Evolutionary conservation across 1,284 basidiomycete species (phyloP).

Genomic region (Rhodotorula sp.): DNA sequence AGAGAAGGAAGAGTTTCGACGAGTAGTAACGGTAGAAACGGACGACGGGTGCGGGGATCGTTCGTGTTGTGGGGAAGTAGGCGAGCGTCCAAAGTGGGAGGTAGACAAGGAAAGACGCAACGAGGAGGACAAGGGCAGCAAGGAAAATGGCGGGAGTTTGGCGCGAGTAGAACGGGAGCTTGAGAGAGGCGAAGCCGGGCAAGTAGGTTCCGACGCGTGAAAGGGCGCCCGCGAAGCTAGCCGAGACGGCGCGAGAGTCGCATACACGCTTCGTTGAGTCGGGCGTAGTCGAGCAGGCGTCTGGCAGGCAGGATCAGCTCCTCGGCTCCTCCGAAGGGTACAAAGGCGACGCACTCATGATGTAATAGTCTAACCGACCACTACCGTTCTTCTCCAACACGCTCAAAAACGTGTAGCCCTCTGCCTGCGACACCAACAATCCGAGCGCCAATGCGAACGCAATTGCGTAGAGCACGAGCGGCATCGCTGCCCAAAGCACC

Average conservation of each 20-base stretch:
- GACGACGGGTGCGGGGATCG: slow-evolving; percentile 4
- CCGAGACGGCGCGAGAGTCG: neutral
- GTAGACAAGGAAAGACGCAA: slow-evolving; percentile 28
- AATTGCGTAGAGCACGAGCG: slow-evolving; percentile 13
- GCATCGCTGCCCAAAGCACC: slow-evolving; percentile 22
- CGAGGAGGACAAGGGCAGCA: slow-evolving; percentile 16
- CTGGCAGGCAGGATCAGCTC: slow-evolving; percentile 4
- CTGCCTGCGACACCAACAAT: neutral
- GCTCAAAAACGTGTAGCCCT: slow-evolving; percentile 2
- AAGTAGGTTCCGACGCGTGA: slow-evolving; percentile 12
- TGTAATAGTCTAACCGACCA: slow-evolving; percentile 14
- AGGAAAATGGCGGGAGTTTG: slow-evolving; percentile 33
- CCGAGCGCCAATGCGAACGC: slow-evolving; percentile 2
- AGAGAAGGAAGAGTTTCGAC: slow-evolving; percentile 7
- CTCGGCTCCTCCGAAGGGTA: too few species aligned
- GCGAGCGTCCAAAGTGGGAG: slow-evolving; percentile 35
- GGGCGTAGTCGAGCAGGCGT: slow-evolving; percentile 19
- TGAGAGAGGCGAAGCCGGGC: slow-evolving; percentile 29
- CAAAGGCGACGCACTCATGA: slow-evolving; percentile 21
- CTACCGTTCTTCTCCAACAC: too few species aligned
- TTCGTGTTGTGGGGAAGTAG: slow-evolving; percentile 30
- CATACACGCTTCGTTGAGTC: slow-evolving; percentile 11
- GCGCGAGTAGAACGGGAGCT: slow-evolving; percentile 24
- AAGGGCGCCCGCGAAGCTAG: slow-evolving; percentile 31
- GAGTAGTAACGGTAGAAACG: slow-evolving; percentile 26